phyloP scores from a whole-genome alignment of 78 protist genomes.

The Protostelium mycophagum region DNA sequence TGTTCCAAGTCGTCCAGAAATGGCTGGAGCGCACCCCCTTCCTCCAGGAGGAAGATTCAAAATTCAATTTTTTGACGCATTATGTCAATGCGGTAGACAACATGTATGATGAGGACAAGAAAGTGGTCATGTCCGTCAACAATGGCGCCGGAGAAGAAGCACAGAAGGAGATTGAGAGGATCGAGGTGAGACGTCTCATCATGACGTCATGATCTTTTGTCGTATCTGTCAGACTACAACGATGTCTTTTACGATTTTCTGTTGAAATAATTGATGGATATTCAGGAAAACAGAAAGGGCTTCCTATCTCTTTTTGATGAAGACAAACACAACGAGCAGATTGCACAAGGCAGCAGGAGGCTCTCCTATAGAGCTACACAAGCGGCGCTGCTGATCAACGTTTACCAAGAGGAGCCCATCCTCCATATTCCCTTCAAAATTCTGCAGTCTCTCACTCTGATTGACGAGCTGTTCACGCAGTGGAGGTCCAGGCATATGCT shows the following conservation, averaged over 20 bases:
- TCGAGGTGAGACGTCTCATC: neutral
- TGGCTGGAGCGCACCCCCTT: constrained; percentile 81
- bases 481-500: constrained; percentile 73
- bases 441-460: constrained; percentile 39
- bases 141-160: constrained; percentile 21
- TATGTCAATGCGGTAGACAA: constrained; percentile 31
- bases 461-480: constrained; percentile 55
- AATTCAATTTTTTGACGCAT: constrained; percentile 42
- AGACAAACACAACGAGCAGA: constrained; percentile 24
- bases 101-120: constrained; percentile 33
- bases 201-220: neutral
- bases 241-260: no score
- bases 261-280: no score
- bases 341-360: constrained; percentile 49
- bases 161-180: constrained; percentile 14
- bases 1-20: constrained; percentile 40
- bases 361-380: constrained; percentile 61
- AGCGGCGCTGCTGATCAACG: constrained; percentile 57
- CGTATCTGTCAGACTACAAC: neutral
- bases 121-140: constrained; percentile 8
- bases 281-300: constrained; percentile 18
- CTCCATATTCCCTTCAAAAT: constrained; percentile 43
- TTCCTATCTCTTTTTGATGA: constrained; percentile 47
- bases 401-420: constrained; percentile 50
- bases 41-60: constrained; percentile 8